Conservation (phyloP, 2,329 filamentous ascomycete genomes). For the Proliferodiscus dingleyae region DNA sequence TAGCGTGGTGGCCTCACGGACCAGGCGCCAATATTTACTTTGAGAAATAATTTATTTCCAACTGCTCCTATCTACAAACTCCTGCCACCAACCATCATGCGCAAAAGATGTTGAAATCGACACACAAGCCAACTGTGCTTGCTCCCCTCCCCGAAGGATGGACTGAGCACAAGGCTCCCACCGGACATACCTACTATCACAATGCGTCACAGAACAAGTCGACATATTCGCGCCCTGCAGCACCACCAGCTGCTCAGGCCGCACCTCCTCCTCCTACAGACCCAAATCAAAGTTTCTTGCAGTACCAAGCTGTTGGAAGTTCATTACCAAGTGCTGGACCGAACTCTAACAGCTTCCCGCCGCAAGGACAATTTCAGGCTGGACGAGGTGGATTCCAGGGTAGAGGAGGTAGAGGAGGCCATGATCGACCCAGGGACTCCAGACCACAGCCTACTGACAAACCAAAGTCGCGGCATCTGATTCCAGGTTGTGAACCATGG, state of each 20-base stretch:
- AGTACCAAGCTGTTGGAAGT: conserved; percentile 38
- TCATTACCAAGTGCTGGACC: conserved; percentile 35
- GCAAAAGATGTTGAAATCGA: conserved; percentile 65
- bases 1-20: conserved; percentile 5
- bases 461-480: conserved; percentile 71
- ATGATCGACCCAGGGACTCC: conserved; percentile 46
- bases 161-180: conserved; percentile 90
- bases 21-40: conserved; percentile 6
- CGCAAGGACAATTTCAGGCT: conserved; percentile 22
- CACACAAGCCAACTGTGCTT: conserved; percentile 55
- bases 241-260: conserved; percentile 24
- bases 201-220: conserved; percentile 77
- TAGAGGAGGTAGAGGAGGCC: conserved; percentile 48
- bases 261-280: conserved; percentile 25
- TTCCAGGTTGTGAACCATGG: conserved; percentile 84
- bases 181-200: conserved; percentile 82
- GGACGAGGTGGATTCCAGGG: conserved; percentile 39
- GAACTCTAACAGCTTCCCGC: conserved; percentile 27
- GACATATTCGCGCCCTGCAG: conserved; percentile 74
- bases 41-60: conserved; percentile 6
- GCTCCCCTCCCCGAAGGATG: conserved; percentile 72
- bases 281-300: conserved; percentile 37
- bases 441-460: conserved; percentile 68
- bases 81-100: no score
- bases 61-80: conserved; percentile 6